Evolutionary conservation across 2,329 filamentous ascomycete species (phyloP).

Genomic region (Fusarium sp.): DNA sequence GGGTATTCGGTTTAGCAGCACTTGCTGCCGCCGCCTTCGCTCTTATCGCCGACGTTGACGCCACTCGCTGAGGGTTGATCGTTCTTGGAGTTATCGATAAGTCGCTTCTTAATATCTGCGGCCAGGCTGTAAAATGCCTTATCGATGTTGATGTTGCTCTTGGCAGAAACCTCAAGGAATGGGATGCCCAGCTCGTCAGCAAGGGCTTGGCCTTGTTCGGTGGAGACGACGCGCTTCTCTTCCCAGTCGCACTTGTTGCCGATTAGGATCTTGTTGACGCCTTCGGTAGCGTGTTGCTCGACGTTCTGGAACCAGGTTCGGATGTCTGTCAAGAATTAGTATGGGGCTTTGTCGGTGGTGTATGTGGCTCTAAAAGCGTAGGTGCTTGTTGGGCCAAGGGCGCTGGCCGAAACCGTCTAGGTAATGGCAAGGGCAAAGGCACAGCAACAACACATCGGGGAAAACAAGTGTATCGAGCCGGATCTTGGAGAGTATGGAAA

Average conservation of each 20-base stretch:
- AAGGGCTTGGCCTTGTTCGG: slow-evolving; percentile 91
- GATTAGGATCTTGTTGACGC: slow-evolving; percentile 99
- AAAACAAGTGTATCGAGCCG: neutral
- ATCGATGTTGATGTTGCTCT: slow-evolving; percentile 99
- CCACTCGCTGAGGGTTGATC: slow-evolving; percentile 72
- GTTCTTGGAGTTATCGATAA: slow-evolving; percentile 90
- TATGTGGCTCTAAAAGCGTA: slow-evolving; percentile 8
- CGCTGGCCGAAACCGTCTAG: slow-evolving; percentile 1
- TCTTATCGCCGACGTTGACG: slow-evolving; percentile 77
- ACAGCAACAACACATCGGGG: slow-evolving; percentile 5
- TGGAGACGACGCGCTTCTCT: slow-evolving; percentile 95
- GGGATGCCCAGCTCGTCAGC: slow-evolving; percentile 97
- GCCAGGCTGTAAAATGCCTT: slow-evolving; percentile 97
- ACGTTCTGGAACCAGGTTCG: slow-evolving; percentile 99
- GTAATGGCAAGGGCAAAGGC: neutral
- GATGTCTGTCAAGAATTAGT: slow-evolving; percentile 76
- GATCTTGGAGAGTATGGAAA: slow-evolving; percentile 5
- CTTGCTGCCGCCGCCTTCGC: slow-evolving; percentile 72
- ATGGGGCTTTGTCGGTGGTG: slow-evolving; percentile 27
- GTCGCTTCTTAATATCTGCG: slow-evolving; percentile 96
- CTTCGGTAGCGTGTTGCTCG: slow-evolving; percentile 97
- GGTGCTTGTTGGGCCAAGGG: slow-evolving; percentile 15
- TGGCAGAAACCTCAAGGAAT: slow-evolving; percentile 98
- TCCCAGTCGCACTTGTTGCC: slow-evolving; percentile 99
- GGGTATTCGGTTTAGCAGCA: slow-evolving; percentile 74